These are phyloP conservation scores for Penicillium salamii DNA, from an alignment of 495 filamentous ascomycete genomes.

Conservation along the genomic window DNA sequence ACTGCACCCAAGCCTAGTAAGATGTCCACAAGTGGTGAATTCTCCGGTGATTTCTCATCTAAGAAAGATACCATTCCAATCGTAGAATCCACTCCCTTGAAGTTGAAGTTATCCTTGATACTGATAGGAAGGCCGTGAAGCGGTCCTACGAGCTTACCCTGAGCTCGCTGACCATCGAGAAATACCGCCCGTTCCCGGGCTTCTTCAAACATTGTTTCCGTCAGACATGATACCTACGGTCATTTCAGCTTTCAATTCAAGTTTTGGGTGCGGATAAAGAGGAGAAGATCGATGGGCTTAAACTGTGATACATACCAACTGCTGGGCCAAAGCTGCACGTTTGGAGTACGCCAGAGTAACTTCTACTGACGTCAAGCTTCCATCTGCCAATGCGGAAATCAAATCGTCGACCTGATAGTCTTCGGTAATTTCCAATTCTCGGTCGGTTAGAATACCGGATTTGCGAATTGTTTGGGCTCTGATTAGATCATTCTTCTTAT, in stretches of 20 bases:
- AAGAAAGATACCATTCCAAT: conserved; percentile 24
- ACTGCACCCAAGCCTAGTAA: conserved; percentile 37
- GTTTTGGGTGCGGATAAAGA: too few species aligned
- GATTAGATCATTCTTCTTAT: conserved; percentile 22
- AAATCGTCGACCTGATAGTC: conserved; percentile 43
- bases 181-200: conserved; percentile 32
- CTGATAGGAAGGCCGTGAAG: conserved; percentile 63
- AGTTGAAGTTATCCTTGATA: conserved; percentile 58
- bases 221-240: conserved; percentile 50
- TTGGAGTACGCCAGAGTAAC: conserved; percentile 56
- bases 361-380: conserved; percentile 45
- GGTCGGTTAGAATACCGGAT: conserved; percentile 22
- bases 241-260: not conserved
- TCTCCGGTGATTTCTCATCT: conserved; percentile 8
- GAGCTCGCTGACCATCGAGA: conserved; percentile 32
- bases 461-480: conserved; percentile 13
- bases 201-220: conserved; percentile 53
- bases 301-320: conserved; percentile 32
- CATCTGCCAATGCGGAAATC: conserved; percentile 13
- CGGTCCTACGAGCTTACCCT: conserved; percentile 48
- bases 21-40: conserved; percentile 22
- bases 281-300: not conserved
- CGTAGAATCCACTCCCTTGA: conserved; percentile 42
- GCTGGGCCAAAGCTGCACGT: conserved; percentile 53
- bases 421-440: conserved; percentile 52